Conservation (phyloP, 2,329 filamentous ascomycete genomes). For the Monosporascus sp. region DNA sequence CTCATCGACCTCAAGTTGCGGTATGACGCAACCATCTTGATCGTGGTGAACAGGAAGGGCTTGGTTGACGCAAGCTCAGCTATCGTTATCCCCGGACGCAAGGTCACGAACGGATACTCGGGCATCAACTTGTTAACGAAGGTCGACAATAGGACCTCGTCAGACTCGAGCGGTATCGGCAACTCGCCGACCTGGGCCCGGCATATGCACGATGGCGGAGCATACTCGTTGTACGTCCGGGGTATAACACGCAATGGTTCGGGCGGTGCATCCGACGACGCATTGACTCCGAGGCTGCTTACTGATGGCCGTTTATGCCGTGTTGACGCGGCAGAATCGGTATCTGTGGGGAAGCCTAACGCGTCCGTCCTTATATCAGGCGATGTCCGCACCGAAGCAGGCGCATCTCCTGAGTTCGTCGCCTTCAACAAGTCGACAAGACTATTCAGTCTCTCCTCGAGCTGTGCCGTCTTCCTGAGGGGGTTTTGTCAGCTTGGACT, state of each 20-base stretch:
- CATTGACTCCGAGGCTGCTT: constrained; percentile 1
- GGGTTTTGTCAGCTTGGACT: not conserved
- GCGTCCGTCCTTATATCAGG: constrained; percentile 6
- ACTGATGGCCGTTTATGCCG: constrained; percentile 1
- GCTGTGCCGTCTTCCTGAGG: constrained; percentile 42
- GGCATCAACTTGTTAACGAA: constrained; percentile 39
- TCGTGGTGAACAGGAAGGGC: constrained; percentile 45
- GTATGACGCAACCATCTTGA: constrained; percentile 46
- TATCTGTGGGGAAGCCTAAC: constrained; percentile 7
- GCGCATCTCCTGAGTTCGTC: constrained; percentile 18
- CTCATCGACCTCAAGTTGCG: constrained; percentile 42
- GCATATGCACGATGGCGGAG: constrained; percentile 43
- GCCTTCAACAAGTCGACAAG: constrained; percentile 43
- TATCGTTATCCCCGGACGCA: constrained; percentile 32
- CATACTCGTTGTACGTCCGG: constrained; percentile 39
- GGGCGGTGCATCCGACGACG: constrained; percentile 3
- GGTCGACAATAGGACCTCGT: constrained; percentile 39
- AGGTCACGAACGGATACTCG: constrained; percentile 42
- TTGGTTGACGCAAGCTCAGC: constrained; percentile 31
- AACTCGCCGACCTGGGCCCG: constrained; percentile 35
- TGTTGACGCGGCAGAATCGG: not conserved
- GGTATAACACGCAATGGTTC: constrained; percentile 28
- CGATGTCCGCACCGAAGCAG: constrained; percentile 6
- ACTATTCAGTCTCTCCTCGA: constrained; percentile 45
- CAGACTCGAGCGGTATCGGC: constrained; percentile 36